Evolutionary conservation across 495 filamentous ascomycete genomes (phyloP), one percentile per base, ranked within the genome.

Genomic region (Penicillium cinerascens): DNA sequence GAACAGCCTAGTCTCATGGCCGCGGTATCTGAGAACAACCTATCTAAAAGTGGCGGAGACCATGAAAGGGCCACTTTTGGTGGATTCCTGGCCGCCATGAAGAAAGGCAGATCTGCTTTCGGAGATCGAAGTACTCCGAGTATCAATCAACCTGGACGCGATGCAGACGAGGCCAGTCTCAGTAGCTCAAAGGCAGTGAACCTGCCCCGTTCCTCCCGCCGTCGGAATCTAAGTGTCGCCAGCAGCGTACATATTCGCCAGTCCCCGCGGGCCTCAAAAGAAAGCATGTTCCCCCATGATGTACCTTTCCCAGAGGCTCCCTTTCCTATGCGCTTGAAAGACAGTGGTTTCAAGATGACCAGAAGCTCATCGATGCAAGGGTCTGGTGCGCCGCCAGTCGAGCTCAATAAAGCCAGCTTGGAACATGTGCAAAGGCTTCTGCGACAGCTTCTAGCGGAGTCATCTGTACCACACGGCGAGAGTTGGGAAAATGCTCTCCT

Each of bases 401-500:
- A 96, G 57, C 73, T 99, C 45, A 96, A 95, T 47, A 81, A 82
- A 48, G 87, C 89, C 15, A 96, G 93, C 58, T 65, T 96, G 48
- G 80, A 91, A 56, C 95, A 99, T 69, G 90, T 96, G 17, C 84
- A 84, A 38, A 88, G 82, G 57, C 81, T 99, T 16, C 76, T 97
- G 17, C 82, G 80, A 10, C 95, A 99, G 65, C 74, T 97, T 16
- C 69, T 99, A 11, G 70, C 83, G 47, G 92, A 96, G 72, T 77
- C 81, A 0, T 72, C 78, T n/a, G 79, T 97, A 15, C 81, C 86
- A 36, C 84, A 88, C 58, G 73, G 81, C 1, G 70, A 78, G 2
- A 83, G 84, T 40, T 99, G 95, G 95, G 92, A 97, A 58, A 90
- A 83, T 47, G 89, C 95, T 0, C 77, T 99, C 17, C 80, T 97